Base-by-base conservation (phyloP, 2,329 filamentous ascomycete genomes). In the Arachnomyces sp. region DNA sequence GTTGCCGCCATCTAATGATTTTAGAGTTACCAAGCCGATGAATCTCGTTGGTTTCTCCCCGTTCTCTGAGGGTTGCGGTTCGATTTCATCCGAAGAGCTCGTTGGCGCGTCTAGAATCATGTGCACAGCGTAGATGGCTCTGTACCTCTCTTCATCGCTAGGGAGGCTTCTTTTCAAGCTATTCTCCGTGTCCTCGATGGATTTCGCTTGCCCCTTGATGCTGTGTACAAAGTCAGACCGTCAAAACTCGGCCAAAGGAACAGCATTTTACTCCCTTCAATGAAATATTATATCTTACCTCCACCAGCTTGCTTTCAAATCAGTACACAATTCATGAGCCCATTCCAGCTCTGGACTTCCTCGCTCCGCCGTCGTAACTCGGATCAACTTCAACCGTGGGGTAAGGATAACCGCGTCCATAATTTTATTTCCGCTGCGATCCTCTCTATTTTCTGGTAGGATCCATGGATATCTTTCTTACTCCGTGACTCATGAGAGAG, bases 301-400 rank as follows among this genome's bases (percentile, higher is more conserved):
- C 57, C 58, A 61, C 41, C 43, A 50, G 18, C 49, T 55, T 18
- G 49, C 35, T 17, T 57, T 45, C 39, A 55, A 49, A 38, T 62
- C 40, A 33, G 53, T 61, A 15, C 51, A 46, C 11, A 61, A 12
- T 42, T 54, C 45, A 38, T 61, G 57, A n/a, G 59, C 17, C 57
- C 58, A 60, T n/a, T 49, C 48, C n/a, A 61, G 37, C 37, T 61
- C 59, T 14, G 45, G 44, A 45, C 56, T 58, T 36, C 53, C 56
- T 40, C 43, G 42, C 16, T 56, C 55, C 8, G 51, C 51, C 28
- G 43, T 52, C 14, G 48, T 51, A 17, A 61, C 17, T 11, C 58
- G 49, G 11, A 54, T 60, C 36, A 62, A 43, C 30, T 58, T 53
- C 11, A 62, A 45, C 17, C 53, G 50, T 9, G 55, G 48, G 4